Base-by-base conservation (phyloP, 2,329 filamentous ascomycete species). In the Apiospora marii region DNA sequence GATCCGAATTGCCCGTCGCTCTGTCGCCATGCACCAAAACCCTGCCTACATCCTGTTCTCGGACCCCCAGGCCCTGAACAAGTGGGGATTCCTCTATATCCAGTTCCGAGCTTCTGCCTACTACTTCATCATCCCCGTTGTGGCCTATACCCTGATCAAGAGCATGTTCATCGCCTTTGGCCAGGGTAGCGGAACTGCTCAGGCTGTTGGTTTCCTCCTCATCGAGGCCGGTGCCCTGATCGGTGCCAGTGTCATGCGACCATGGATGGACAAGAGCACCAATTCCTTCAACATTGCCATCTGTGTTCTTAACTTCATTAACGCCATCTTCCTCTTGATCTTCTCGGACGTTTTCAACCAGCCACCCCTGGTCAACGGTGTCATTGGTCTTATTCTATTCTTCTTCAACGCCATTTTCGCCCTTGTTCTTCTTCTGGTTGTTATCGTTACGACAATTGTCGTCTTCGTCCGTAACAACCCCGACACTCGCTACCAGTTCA, bases 251-350 rank as follows among this genome's bases (percentile, higher is more conserved):
- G 90, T 95, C 68, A 84, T 96, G 78, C 90, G 93, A 71, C 94
- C 94, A n/a, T 97, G 93, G 90, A 97, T 97, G 94, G 94, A 97
- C 87, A 96, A 96, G 90, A 95, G 94, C 85, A 96, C 94, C 74
- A 97, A 97, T 81, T 90, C 91, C 72, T 96, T 95, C 88, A 96
- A 96, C 86, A 96, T 97, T 79, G 88, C 93, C 73, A 97, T 96
- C 78, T 91, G 90, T 72, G 91, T 90, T 46, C 87, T 96, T 82
- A 96, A 96, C 85, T 95, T 96, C 82, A 83, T 96, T 79, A 95
- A 94, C 82, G 87, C 91, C 68, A 90, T 96, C 80, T 95, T 96
- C 85, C 84, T 96, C 67, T 85, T 97, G 70, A 88, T 96, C 77
- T 96, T 96, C 84, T 93, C 92, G n/a, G 87, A 92, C 74, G 89